Evolutionary conservation across 2,329 filamentous ascomycete species (phyloP).

Genomic region (Niveomyces coronatus): DNA sequence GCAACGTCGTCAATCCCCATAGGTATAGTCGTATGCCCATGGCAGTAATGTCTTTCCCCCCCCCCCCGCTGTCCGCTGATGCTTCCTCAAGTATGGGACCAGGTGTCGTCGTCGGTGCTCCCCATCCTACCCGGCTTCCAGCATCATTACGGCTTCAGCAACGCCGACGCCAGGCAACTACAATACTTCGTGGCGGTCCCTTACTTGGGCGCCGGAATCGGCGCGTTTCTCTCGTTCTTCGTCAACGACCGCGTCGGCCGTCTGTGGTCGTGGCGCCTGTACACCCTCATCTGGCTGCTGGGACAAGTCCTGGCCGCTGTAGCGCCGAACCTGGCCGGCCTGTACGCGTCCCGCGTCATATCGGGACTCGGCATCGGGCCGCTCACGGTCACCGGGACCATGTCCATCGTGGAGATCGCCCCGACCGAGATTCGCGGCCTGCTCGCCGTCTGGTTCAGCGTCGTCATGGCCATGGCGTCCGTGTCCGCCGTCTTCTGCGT

Average conservation of each 20-base stretch:
- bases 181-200: constrained; percentile 27
- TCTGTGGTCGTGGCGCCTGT: constrained; percentile 6
- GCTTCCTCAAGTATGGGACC: constrained; percentile 13
- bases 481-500: constrained; percentile 12
- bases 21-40: background rate
- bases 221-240: constrained; percentile 24
- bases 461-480: constrained; percentile 18
- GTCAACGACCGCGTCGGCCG: constrained; percentile 16
- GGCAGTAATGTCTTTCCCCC: too few species aligned
- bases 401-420: constrained; percentile 24
- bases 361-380: constrained; percentile 5
- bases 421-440: constrained; percentile 24
- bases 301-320: background rate
- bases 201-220: constrained; percentile 17
- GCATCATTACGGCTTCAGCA: constrained; percentile 20
- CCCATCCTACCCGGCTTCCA: constrained; percentile 26
- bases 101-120: constrained; percentile 17
- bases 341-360: constrained; percentile 3
- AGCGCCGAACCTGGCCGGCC: background rate
- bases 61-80: background rate
- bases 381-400: constrained; percentile 21
- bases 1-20: constrained; percentile 1
- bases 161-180: constrained; percentile 14
- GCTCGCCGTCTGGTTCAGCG: constrained; percentile 22
- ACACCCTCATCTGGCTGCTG: background rate